These are phyloP conservation scores for Cantharellus anzutake DNA, from an alignment of 768 basidiomycete species.

Conservation along the genomic window DNA sequence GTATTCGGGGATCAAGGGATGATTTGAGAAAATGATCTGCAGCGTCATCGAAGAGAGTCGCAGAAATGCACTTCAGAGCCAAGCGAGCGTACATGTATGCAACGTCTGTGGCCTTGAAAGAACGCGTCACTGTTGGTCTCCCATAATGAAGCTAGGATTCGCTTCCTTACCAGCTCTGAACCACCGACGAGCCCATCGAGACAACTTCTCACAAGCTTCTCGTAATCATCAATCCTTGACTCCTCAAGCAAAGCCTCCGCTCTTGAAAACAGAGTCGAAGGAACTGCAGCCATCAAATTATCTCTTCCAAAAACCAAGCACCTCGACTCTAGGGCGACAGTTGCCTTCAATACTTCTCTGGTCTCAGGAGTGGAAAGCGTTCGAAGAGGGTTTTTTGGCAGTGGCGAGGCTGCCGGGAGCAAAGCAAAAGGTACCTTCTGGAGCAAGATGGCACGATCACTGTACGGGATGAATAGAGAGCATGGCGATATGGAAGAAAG, in stretches of 20 bases:
- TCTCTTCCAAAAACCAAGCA: conserved; percentile 43
- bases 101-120: conserved; percentile 24
- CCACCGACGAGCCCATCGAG: background rate
- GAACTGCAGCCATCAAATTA: conserved; percentile 45
- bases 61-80: conserved; percentile 57
- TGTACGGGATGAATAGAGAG: conserved; percentile 26
- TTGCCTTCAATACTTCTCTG: background rate
- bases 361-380: conserved; percentile 3
- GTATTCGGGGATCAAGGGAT: conserved; percentile 63
- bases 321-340: conserved; percentile 21
- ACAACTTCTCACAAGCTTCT: background rate
- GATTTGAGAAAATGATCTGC: conserved; percentile 60
- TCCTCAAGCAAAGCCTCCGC: conserved; percentile 48
- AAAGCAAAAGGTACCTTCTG: conserved; percentile 16
- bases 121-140: background rate
- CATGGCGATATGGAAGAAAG: conserved; percentile 16
- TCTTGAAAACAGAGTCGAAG: conserved; percentile 49
- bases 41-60: conserved; percentile 72
- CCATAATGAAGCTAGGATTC: background rate
- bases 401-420: background rate
- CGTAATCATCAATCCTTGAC: conserved; percentile 37
- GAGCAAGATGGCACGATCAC: conserved; percentile 24
- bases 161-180: background rate
- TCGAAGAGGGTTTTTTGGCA: conserved; percentile 6
- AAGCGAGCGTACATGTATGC: conserved; percentile 66